Base-by-base conservation (phyloP, 129 eudicot species). In the Centaurea solstitialis region DNA sequence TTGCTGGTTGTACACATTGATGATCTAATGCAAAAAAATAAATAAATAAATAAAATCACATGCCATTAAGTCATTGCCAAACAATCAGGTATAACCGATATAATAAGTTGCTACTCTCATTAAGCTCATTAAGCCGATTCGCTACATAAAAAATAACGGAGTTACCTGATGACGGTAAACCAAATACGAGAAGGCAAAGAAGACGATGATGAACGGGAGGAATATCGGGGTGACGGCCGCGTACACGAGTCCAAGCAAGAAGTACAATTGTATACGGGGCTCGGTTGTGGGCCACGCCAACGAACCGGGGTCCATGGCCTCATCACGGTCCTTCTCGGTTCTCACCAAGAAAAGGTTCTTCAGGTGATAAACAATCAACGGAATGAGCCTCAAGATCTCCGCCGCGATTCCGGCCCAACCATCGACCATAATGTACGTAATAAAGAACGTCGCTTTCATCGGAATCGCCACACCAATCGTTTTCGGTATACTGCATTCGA, bases 391-490 rank as follows among this genome's bases (percentile, higher is more conserved):
- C 33, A 93, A 39, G 57, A 93, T 80, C 87, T 93, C 98, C 18
- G 93, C 97, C 70, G 98, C 98, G 53, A 93, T 77, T 21, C 94
- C 94, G 50, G 98, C 90, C 98, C 98, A 93, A 75, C 98, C 98
- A 72, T 93, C 98, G 37, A 93, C 97, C 98, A 93, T 91, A 18
- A 93, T 85, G 64, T 91, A 93, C 21, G 94, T 82, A 30, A 91
- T 93, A 33, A 93, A 93, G 78, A 93, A 93, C 45, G 98, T 93
- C 57, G 98, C 98, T 88, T 91, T 93, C 94, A 91, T 86, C 11
- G 98, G 98, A 78, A 93, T 88, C 33, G 98, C 85, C 72, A 93
- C 93, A 39, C 98, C 98, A 4, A 93, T 71, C 5, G 93, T 91
- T 88, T 59, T 87, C 26, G 98, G 98, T 68, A 93, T 91, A 75